Evolutionary conservation across 1,284 basidiomycete species (phyloP).

Genomic region (Dichomitus squalens): DNA sequence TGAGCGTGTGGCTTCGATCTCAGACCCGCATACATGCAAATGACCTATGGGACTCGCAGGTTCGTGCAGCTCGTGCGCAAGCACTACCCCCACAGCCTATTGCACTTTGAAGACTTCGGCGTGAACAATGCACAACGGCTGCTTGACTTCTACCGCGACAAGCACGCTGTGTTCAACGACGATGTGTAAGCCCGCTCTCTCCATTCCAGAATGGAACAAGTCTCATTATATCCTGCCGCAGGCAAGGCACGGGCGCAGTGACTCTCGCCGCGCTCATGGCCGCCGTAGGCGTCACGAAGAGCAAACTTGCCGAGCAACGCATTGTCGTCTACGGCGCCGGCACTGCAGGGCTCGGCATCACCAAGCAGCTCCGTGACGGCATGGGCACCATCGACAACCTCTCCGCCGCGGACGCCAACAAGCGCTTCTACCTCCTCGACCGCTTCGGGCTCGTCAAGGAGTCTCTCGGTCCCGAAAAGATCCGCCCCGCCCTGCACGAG

Average conservation of each 20-base stretch:
- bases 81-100: slow-evolving; percentile 47
- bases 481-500: slow-evolving; percentile 52
- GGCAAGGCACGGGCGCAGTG: slow-evolving; percentile 86
- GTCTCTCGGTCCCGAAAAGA: slow-evolving; percentile 47
- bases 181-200: slow-evolving; percentile 58
- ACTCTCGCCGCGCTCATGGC: slow-evolving; percentile 74
- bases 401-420: slow-evolving; percentile 59
- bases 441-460: slow-evolving; percentile 58
- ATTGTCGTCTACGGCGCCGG: slow-evolving; percentile 82
- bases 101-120: slow-evolving; percentile 82
- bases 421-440: slow-evolving; percentile 69
- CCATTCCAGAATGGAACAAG: not conserved
- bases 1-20: slow-evolving; percentile 29
- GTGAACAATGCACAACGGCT: slow-evolving; percentile 74
- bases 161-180: slow-evolving; percentile 80
- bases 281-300: slow-evolving; percentile 73
- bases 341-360: slow-evolving; percentile 81
- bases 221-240: slow-evolving; percentile 30
- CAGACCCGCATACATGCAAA: not conserved
- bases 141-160: slow-evolving; percentile 65
- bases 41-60: slow-evolving; percentile 20
- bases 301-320: slow-evolving; percentile 70
- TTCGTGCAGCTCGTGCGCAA: slow-evolving; percentile 49
- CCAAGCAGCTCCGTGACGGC: slow-evolving; percentile 72
- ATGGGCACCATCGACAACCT: slow-evolving; percentile 65